phyloP scores from a whole-genome alignment of 768 basidiomycete genomes.

The Crepidotus variabilis region DNA sequence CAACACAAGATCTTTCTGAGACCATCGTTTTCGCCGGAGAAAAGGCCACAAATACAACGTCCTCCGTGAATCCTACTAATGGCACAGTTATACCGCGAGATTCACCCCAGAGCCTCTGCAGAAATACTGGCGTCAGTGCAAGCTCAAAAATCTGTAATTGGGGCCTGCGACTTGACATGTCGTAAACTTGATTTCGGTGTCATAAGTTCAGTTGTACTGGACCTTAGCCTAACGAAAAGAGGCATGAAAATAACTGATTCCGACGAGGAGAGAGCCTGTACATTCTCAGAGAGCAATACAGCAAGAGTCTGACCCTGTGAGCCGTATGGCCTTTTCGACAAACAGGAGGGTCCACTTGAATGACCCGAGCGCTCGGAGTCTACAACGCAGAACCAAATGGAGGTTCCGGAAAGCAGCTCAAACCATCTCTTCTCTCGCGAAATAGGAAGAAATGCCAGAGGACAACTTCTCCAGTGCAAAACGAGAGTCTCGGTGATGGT shows the following conservation, averaged over 20 bases:
- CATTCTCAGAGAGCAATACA: not conserved
- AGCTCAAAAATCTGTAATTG: not conserved
- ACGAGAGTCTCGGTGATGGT: slow-evolving; percentile 2
- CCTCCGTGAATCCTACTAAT: not conserved
- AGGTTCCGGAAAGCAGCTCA: not conserved
- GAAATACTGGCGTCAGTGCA: not conserved
- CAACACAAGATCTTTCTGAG: not conserved
- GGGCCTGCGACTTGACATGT: not conserved
- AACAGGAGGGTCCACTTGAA: slow-evolving; percentile 1
- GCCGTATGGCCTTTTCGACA: not conserved
- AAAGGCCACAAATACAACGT: not conserved
- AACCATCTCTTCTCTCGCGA: slow-evolving; percentile 4
- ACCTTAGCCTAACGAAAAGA: not conserved
- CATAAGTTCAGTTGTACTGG: not conserved
- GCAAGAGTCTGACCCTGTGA: not conserved
- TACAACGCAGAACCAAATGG: not conserved
- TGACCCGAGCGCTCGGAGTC: not conserved
- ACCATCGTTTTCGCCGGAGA: not conserved
- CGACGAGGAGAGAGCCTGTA: not conserved
- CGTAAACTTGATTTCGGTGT: not conserved
- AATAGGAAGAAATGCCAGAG: not conserved
- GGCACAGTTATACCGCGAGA: not conserved
- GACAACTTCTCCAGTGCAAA: slow-evolving; percentile 1
- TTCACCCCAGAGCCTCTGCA: not conserved
- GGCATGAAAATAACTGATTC: not conserved